Evolutionary conservation across 208 protist genomes (phyloP).

Genomic region (Blechomonas ayalai): DNA sequence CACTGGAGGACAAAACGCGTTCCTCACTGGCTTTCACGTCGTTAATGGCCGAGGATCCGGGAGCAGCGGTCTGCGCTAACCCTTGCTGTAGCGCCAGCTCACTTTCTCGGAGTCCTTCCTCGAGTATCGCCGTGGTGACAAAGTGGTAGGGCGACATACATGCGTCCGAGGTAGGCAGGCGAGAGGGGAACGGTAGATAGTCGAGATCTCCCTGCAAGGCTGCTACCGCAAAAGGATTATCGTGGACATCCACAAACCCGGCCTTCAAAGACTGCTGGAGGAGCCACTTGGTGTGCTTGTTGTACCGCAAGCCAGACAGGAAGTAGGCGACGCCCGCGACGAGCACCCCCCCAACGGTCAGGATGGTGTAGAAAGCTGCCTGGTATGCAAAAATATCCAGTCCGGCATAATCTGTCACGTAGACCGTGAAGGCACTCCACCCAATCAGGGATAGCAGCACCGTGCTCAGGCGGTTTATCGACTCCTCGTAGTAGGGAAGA

Average conservation of each 20-base stretch:
- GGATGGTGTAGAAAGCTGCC: constrained; percentile 3
- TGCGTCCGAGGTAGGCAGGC: constrained; percentile 10
- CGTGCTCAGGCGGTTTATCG: constrained; percentile 6
- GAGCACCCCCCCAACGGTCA: constrained; percentile 1
- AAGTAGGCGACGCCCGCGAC: constrained; percentile 5
- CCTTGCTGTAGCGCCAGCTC: background rate
- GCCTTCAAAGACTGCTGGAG: background rate
- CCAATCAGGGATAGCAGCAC: constrained; percentile 3
- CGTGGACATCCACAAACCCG: background rate
- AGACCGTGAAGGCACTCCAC: constrained; percentile 3
- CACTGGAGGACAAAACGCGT: background rate
- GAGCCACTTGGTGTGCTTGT: constrained; percentile 7
- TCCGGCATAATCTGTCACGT: constrained; percentile 2
- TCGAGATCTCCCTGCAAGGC: constrained; percentile 6
- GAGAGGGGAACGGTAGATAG: constrained; percentile 12
- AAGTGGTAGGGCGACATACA: constrained; percentile 7
- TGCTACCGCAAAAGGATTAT: constrained; percentile 19
- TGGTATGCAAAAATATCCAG: constrained; percentile 1
- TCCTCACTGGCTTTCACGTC: too few relatives aligned
- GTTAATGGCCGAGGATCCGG: too few relatives aligned
- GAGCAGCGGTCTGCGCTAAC: too few relatives aligned
- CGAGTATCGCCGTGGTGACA: constrained; percentile 4
- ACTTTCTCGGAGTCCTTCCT: constrained; percentile 6
- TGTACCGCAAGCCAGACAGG: constrained; percentile 4
- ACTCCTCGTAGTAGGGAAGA: constrained; percentile 9